Evolutionary conservation across 2,329 filamentous ascomycete species (phyloP), one percentile per base, ranked within the genome.

Genomic region (Rutstroemia sp.): DNA sequence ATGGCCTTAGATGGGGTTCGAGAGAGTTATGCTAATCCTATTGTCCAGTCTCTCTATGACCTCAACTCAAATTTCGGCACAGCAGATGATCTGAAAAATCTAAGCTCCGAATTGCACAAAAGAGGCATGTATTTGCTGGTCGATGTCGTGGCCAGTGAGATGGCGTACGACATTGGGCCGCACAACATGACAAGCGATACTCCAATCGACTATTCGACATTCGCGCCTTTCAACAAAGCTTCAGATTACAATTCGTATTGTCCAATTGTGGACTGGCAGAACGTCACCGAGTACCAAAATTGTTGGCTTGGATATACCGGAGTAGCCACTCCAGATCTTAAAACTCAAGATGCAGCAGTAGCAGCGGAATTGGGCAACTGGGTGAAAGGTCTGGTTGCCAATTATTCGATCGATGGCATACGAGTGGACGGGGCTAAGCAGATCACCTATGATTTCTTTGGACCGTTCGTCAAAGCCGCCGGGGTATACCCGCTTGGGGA

Each of bases 401-500:
- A 73, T 49, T 79, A 78, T 39, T 62, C 60, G 4, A 59, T 75
- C 48, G 77, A 79, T 61, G 77, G 77, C 5, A 65, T 79, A 12
- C 75, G 77, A 30, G 67, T 79, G 34, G 76, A 79, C 60, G 75
- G 74, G 18, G 73, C 72, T 16, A 72, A 75, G 59, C 70, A 79
- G 56, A 70, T 78, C 27, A 66, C 73, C 23, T 71, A 70, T 59
- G 72, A 72, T 18, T 86, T 83, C 68, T 83, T 81, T 74, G 69
- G 78, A 0, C 68, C 62, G 0, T 86, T 85, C 61, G 71, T 76
- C 19, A 59, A 71, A 2, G 76, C 78, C 0, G 73, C 80, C 0
- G 81, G 79, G 4, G 78, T 84, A 2, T 86, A 81, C 67, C 73
- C 75, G 3, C 73, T 84, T n/a, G 82, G 83, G 4, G 83, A 86